Evolutionary conservation across 1,139 yeast species (phyloP).

Genomic region (Zygosaccharomyces pseudobailii): DNA sequence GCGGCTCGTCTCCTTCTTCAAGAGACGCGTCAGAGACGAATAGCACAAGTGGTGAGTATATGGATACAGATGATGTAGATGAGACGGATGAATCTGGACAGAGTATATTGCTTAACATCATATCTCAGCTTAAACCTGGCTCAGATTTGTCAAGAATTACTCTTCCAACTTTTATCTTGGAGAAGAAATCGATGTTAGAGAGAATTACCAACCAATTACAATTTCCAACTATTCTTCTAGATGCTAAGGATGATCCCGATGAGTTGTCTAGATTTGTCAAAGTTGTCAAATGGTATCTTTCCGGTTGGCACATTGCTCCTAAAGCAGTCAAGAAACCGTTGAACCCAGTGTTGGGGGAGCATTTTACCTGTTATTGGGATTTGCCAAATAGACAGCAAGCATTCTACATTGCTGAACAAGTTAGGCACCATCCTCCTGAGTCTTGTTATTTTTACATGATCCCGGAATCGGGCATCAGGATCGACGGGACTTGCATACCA

Average conservation of each 20-base stretch:
- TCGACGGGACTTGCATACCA: conserved; percentile 86
- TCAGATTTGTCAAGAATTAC: conserved; percentile 87
- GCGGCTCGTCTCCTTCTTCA: conserved; percentile 8
- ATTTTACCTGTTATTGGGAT: conserved; percentile 90
- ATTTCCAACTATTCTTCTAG: conserved; percentile 69
- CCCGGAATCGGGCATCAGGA: conserved; percentile 76
- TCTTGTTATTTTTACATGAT: conserved; percentile 86
- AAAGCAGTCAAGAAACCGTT: conserved; percentile 96
- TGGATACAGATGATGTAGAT: conserved; percentile 65
- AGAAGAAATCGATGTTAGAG: conserved; percentile 93
- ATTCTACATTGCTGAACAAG: conserved; percentile 85
- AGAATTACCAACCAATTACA: conserved; percentile 86
- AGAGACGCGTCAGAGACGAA: conserved; percentile 2
- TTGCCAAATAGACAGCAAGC: conserved; percentile 66
- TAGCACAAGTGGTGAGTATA: conserved; percentile 3
- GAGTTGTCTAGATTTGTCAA: conserved; percentile 63
- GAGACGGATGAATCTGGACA: conserved; percentile 90
- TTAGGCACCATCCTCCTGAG: conserved; percentile 98
- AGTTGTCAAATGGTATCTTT: conserved; percentile 81
- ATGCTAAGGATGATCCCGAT: conserved; percentile 59
- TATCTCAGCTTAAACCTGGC: conserved; percentile 88
- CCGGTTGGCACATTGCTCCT: conserved; percentile 98
- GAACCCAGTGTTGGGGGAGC: conserved; percentile 90
- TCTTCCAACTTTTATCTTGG: conserved; percentile 88
- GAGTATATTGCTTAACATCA: conserved; percentile 77